phyloP scores from a whole-genome alignment of 768 basidiomycete genomes.

The Podaxis sp. region DNA sequence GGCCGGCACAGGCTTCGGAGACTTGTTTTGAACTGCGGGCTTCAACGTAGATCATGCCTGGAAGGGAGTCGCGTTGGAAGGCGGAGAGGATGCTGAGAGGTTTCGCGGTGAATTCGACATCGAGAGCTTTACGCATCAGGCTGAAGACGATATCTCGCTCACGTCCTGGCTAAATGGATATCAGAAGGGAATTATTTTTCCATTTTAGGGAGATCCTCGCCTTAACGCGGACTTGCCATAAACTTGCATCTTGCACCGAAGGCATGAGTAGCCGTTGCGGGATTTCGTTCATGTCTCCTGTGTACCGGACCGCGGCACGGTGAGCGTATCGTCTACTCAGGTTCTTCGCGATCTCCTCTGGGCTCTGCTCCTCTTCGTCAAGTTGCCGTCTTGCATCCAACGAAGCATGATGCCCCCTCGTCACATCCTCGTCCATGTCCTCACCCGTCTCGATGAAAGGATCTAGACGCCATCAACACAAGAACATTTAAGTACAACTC shows the following conservation, averaged over 20 bases:
- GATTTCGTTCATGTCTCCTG: constrained; percentile 90
- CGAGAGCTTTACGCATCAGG: constrained; percentile 91
- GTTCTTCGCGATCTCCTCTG: constrained; percentile 81
- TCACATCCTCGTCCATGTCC: constrained; percentile 62
- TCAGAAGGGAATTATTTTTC: background rate
- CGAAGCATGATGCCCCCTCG: constrained; percentile 62
- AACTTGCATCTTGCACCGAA: constrained; percentile 89
- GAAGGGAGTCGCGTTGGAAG: constrained; percentile 93
- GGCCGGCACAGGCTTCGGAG: constrained; percentile 78
- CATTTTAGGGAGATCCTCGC: constrained; percentile 37
- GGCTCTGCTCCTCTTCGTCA: constrained; percentile 72
- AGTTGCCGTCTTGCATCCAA: constrained; percentile 62
- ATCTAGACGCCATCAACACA: constrained; percentile 35
- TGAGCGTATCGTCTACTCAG: constrained; percentile 74
- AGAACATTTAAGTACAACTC: constrained; percentile 8
- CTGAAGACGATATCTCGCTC: constrained; percentile 93
- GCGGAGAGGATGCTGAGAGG: constrained; percentile 90
- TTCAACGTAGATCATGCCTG: constrained; percentile 97
- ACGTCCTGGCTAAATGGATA: constrained; percentile 65
- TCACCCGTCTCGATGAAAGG: constrained; percentile 71
- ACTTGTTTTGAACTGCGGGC: constrained; percentile 87
- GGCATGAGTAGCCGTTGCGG: constrained; percentile 96
- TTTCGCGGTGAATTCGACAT: constrained; percentile 71
- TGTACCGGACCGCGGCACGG: constrained; percentile 69
- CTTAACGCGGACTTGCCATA: constrained; percentile 96